Base-by-base conservation (phyloP, 2,329 filamentous ascomycete species). In the Cercospora brassicicola region DNA sequence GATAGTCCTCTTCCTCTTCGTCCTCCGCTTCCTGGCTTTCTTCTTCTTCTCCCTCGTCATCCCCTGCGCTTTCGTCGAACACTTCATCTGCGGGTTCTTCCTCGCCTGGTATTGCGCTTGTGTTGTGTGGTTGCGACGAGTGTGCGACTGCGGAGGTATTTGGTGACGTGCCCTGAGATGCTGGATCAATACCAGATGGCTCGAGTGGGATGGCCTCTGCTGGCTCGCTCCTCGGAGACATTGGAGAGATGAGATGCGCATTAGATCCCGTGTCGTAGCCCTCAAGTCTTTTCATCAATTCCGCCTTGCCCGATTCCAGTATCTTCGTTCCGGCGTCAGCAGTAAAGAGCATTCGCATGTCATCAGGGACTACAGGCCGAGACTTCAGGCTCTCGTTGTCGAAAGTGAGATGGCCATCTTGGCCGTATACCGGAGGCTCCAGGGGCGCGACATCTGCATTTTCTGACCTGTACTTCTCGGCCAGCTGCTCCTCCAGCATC, bases 1-100 rank as follows among this genome's bases (percentile, higher is more conserved):
- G 81, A 72, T 93, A 89, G n/a, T 91, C 91, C 71, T 93, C 90
- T 74, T 93, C 90, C 69, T 93, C 91, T 64, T 90, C 88, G 13
- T 86, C 86, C 57, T 90, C 88, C 62, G 91, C 89, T 42, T 90
- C 88, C 48, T 90, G 88, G 65, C 89, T 86, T 73, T 86, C 84
- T 28, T 87, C 85, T 28, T 87, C 85, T 23, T 87, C 83, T 23
- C 83, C 82, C 28, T 84, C 83, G 8, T 72, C 68, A 7, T 68
- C 70, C 18, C 69, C 71, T 20, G 60, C 66, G 36, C 66, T 67
- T 31, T 69, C 70, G n/a, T 65, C 68, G 20, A 71, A 67, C 2
- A 60, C 71, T 20, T 73, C 71, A 0, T 71, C 72, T 23, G 68
- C 62, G 30, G n/a, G 55, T 13, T 31, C 64, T 20, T 51, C 68